Base-by-base conservation (phyloP, 2,329 filamentous ascomycete species). In the Penicillium sp. region DNA sequence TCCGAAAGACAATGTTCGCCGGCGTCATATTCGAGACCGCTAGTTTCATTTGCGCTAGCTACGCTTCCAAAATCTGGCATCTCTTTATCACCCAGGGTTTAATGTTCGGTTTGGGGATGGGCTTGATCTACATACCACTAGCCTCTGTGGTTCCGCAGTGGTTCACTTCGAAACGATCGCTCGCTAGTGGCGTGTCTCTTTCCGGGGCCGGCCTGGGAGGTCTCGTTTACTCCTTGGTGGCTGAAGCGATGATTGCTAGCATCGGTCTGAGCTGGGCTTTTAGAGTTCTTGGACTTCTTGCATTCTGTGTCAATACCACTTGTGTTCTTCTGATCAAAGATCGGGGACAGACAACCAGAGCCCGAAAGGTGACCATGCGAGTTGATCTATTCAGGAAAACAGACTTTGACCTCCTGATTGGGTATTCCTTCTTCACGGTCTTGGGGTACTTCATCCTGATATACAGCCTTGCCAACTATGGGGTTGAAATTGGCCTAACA, bases 381-480 rank as follows among this genome's bases (percentile, higher is more conserved):
- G 6, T 36, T n/a, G 34, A 14, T 36, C n/a, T 36, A 13, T 36
- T 36, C 34, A 16, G 6, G 14, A 3, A n/a, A 36, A n/a, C n/a
- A n/a, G 13, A 36, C 14, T 36, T 36, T n/a, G n/a, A 36, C 13
- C 34, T 36, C 13, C 13, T 36, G 13, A 6, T 36, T 36, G 34
- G 34, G 14, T 36, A 5, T n/a, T 13, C 34, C 5, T 5, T 81
- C 53, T 64, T 75, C 16, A 75, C 68, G 49, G 73, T 81, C 64
- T 61, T 81, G 2, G 79, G 79, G 1, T 81, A 81, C 53, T 75
- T 80, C 50, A 68, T 72, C 1, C 56, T 81, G n/a, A 62, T 81
- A 2, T 80, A 73, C 59, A 77, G 73, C 9, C 56, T 82, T n/a
- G 73, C 77, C 0, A 75, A 77, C 52, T 82, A 78, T 58, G 77